A percentile compares a stretch with the other conserved stretches of the same genome.
Conservation (phyloP, 768 basidiomycete species). For the Auricularia auricula-judae region DNA sequence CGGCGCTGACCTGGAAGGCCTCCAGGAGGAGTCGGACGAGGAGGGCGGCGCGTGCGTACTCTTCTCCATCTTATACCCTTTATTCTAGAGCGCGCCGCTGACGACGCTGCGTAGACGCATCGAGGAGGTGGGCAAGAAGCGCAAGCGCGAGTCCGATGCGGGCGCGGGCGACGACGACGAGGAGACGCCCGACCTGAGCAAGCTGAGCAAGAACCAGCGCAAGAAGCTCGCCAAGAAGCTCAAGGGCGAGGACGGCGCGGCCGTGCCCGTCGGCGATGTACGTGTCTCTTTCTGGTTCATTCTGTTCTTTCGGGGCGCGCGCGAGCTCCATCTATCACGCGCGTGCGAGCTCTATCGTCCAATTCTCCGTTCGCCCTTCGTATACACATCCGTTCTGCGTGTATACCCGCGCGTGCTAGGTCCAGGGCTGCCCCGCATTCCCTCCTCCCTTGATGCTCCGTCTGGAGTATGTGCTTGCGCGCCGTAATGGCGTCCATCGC, state of each 20-base stretch:
- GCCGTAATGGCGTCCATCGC: too few species aligned
- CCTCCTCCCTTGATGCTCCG: too few species aligned
- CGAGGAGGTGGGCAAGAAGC: slow-evolving; percentile 37
- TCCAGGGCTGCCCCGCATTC: too few species aligned
- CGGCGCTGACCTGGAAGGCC: background rate
- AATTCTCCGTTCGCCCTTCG: too few species aligned
- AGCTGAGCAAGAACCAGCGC: slow-evolving; percentile 15
- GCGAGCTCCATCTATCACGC: too few species aligned
- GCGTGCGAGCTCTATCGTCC: too few species aligned
- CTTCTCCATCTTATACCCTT: background rate
- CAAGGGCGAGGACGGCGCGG: slow-evolving; percentile 8
- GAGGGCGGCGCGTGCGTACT: slow-evolving; percentile 32
- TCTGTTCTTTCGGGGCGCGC: too few species aligned
- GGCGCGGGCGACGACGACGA: slow-evolving; percentile 16
- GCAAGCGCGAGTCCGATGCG: slow-evolving; percentile 45
- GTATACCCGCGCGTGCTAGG: too few species aligned
- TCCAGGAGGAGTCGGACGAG: slow-evolving; percentile 20
- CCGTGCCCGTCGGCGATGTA: slow-evolving; percentile 8
- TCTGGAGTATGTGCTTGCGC: too few species aligned
- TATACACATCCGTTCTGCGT: too few species aligned
- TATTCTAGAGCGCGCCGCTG: too few species aligned
- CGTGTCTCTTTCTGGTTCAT: background rate
- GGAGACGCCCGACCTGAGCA: slow-evolving; percentile 5
- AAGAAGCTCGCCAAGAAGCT: slow-evolving; percentile 12
- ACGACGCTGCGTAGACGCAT: too few species aligned